Base-by-base conservation (phyloP, 2,329 filamentous ascomycete genomes). In the Colletotrichum shisoi region DNA sequence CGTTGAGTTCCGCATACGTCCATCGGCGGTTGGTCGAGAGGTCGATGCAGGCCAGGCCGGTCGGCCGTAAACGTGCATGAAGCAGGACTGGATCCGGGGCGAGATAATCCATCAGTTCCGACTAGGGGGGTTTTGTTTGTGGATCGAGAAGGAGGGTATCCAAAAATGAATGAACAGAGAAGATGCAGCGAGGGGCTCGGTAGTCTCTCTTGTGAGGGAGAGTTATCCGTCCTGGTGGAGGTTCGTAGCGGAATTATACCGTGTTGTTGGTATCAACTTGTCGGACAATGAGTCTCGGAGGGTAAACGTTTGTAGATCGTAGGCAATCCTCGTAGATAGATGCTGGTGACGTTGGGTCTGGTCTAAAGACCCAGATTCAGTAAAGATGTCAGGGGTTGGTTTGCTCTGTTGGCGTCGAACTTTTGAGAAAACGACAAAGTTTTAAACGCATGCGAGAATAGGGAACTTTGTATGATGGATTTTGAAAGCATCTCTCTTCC, bases 1-100 rank as follows among this genome's bases (percentile, higher is more conserved):
- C 31, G 49, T 68, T 51, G 61, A 68, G 62, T 65, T 68, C 56
- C 61, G 13, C 42, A 68, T 68, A 68, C 48, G 61, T 68, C 65
- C 65, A 68, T 39, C 44, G 53, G 44, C 65, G 56, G 54, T 65
- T 65, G 61, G 56, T 65, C 31, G 65, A 61, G 17, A 68, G 56
- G 49, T 68, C 65, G 27, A 68, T 51, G 56, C 65, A 68, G 62
- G 65, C 65, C 48, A 65, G 49, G 15, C 65, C 56, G 37, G 31
- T 56, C 65, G 65, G 65, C 49, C 65, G 65, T 56, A 68, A 56
- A 48, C 61, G 54, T 57, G 65, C 65, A 64, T 68, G 65, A 12
- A 68, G 62, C 24, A 42, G 56, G n/a, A 68, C 62, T 51, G 56
- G 65, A 44, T 68, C 54, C 7, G 61, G 65, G 11, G 65, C 39